Conservation (phyloP, 345 rosid species). For the Acer saccharum region DNA sequence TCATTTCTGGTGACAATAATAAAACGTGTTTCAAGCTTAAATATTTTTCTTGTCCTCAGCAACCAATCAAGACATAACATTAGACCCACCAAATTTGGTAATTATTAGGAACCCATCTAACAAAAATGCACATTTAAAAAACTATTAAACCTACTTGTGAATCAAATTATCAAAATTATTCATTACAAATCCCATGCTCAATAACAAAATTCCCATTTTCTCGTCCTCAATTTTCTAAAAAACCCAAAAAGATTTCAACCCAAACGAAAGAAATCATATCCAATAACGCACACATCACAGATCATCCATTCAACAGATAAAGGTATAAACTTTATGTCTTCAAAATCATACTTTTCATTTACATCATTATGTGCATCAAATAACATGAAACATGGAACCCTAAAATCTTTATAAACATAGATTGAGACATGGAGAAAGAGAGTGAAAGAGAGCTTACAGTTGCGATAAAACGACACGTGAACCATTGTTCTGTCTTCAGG, state of each 20-base stretch:
- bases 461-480: constrained; percentile 47
- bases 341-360: background rate
- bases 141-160: background rate
- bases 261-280: background rate
- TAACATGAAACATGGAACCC: background rate
- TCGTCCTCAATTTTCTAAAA: background rate
- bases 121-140: background rate
- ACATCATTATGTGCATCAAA: background rate
- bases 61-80: background rate
- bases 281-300: background rate
- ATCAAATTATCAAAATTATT: background rate
- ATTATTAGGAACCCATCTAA: background rate
- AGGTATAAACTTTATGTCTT: background rate
- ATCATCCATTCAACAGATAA: background rate
- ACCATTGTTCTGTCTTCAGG: constrained; percentile 28
- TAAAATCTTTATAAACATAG: background rate
- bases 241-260: background rate
- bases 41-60: background rate
- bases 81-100: background rate
- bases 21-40: no score
- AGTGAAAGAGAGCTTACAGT: constrained; percentile 28
- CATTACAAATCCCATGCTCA: background rate
- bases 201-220: background rate
- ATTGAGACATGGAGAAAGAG: background rate
- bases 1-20: no score